These are phyloP conservation scores for Aspergillus transmontanensis DNA, from an alignment of 2,329 filamentous ascomycete species.

Conservation along the genomic window DNA sequence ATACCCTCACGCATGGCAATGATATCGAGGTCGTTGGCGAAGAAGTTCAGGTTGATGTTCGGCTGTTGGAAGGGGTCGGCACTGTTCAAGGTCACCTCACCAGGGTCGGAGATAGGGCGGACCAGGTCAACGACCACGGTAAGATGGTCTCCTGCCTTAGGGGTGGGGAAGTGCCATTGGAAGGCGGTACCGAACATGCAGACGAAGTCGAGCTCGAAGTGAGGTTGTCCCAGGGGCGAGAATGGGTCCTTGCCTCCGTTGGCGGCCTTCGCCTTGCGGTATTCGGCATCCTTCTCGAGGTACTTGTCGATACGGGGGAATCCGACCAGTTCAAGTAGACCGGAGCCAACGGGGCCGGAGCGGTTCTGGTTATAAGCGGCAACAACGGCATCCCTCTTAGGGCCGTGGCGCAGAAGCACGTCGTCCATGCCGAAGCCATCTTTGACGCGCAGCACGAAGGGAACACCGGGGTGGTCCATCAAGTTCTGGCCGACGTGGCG, in stretches of 20 bases:
- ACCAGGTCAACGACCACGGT: constrained; percentile 60
- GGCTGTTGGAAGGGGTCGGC: constrained; percentile 41
- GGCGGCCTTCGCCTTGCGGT: constrained; percentile 45
- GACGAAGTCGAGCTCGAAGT: constrained; percentile 66
- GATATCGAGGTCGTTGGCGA: constrained; percentile 55
- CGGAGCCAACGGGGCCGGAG: constrained; percentile 45
- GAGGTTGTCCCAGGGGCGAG: constrained; percentile 58
- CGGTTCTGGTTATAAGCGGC: constrained; percentile 41
- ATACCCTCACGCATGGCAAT: constrained; percentile 63
- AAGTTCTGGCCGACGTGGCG: constrained; percentile 35
- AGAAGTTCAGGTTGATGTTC: constrained; percentile 50
- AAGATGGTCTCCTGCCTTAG: constrained; percentile 52
- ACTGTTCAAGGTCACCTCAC: constrained; percentile 44
- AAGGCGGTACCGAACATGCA: constrained; percentile 58
- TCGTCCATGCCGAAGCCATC: constrained; percentile 45
- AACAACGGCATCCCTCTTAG: constrained; percentile 34
- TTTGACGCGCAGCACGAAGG: constrained; percentile 47
- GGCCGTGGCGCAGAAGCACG: constrained; percentile 41
- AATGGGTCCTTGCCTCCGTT: constrained; percentile 56
- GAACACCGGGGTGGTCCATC: constrained; percentile 44
- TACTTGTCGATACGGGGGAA: constrained; percentile 39
- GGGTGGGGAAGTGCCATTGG: constrained; percentile 52
- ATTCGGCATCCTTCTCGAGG: constrained; percentile 46
- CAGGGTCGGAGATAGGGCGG: constrained; percentile 48
- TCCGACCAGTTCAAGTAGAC: constrained; percentile 56